Base-by-base conservation (phyloP, 2,329 filamentous ascomycete genomes). In the Epichloe baconii region DNA sequence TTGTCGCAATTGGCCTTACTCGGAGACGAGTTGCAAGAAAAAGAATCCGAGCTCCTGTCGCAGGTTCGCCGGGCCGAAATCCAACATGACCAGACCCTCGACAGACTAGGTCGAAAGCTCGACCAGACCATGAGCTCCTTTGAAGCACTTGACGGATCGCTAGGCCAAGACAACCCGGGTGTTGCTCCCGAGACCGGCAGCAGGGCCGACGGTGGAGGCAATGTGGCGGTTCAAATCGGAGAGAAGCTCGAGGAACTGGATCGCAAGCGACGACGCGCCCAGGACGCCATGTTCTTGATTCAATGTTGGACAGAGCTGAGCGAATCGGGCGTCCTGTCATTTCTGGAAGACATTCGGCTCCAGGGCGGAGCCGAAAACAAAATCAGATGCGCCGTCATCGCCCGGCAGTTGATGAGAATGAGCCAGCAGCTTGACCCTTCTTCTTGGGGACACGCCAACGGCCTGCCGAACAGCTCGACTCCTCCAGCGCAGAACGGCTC, bases 261-360 rank as follows among this genome's bases (percentile, higher is more conserved):
- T 68, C 82, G 88, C 62, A 95, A 98, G 70, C 77, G 90, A 59
- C 84, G 88, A 63, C 77, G 91, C 53, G 93, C 93, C 35, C 78
- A 93, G 65, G 93, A 98, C 71, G 90, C 93, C 54, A 91, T 87
- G 64, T 97, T 97, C 65, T 70, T 98, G 53, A 89, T 98, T 57
- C 86, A 95, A 64, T 98, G 93, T 71, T 98, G 93, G 91, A 82
- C 88, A 41, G 91, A 97, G 62, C 88, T 98, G 59, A 90, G 85
- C 67, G 90, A 95, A 62, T 84, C 85, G 8, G 93, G 93, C 3
- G 83, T 93, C 59, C 76, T 97, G 51, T 85, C 86, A 8, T 83
- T 85, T n/a, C 70, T 98, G 46, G 88, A 97, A 66, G 89, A 94
- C 56, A 83, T 97, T 53, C 80, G 91, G 62, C 79, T 87, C 56